Conservation (phyloP, 2,329 filamentous ascomycete species). For the Westerdykella aurantiaca region DNA sequence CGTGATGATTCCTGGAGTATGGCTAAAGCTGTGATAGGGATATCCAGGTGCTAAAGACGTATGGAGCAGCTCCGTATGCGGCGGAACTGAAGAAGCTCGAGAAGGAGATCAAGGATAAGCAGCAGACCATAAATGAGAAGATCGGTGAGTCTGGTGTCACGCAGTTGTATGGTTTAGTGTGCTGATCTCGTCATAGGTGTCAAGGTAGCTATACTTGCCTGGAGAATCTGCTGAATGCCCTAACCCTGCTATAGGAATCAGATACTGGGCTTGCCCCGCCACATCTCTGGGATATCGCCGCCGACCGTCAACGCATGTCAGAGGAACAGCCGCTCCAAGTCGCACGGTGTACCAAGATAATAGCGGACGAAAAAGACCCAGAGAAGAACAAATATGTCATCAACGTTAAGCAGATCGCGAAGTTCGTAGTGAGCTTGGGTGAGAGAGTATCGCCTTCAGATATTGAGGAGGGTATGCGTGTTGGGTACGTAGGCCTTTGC, state of each 20-base stretch:
- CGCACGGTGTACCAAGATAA: slow-evolving; percentile 97
- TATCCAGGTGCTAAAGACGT: slow-evolving; percentile 98
- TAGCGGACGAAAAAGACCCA: slow-evolving; percentile 88
- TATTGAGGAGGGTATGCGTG: slow-evolving; percentile 98
- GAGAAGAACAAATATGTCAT: slow-evolving; percentile 99
- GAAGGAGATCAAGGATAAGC: slow-evolving; percentile 99
- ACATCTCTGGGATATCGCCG: slow-evolving; percentile 97
- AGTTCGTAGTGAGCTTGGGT: slow-evolving; percentile 96
- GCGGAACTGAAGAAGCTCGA: slow-evolving; percentile 93
- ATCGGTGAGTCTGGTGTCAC: slow-evolving; percentile 53
- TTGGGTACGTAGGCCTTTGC: slow-evolving; percentile 54
- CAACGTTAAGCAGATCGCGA: slow-evolving; percentile 99
- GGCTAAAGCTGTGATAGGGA: slow-evolving; percentile 58
- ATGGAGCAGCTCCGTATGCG: slow-evolving; percentile 93
- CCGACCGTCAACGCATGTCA: slow-evolving; percentile 95
- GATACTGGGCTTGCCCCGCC: slow-evolving; percentile 96
- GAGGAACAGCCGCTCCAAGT: slow-evolving; percentile 98
- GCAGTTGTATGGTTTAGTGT: slow-evolving; percentile 6
- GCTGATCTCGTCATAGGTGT: slow-evolving; percentile 43
- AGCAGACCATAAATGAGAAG: slow-evolving; percentile 97
- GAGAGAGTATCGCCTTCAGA: slow-evolving; percentile 96
- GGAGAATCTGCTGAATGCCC: background rate
- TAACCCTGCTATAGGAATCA: slow-evolving; percentile 63
- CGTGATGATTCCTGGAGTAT: slow-evolving; percentile 1
- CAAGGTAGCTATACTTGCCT: slow-evolving; percentile 49